Conservation (phyloP, 495 filamentous ascomycete species). For the Neurospora sp. region DNA sequence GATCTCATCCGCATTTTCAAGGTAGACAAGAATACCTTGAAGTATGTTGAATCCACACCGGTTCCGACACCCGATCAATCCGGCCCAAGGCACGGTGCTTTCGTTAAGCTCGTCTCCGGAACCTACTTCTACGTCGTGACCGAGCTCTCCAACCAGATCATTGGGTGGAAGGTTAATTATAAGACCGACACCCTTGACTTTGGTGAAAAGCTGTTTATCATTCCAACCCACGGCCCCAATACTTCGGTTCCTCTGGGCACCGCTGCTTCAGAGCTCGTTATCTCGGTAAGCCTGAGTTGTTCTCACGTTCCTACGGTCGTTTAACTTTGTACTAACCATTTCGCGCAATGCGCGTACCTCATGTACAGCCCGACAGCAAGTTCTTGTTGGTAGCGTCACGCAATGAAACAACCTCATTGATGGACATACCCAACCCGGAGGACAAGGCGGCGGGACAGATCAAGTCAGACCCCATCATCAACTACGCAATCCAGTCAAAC, state of each 20-base stretch:
- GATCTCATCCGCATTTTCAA: slow-evolving; percentile 58
- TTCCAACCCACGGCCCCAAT: slow-evolving; percentile 35
- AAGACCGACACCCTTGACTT: slow-evolving; percentile 34
- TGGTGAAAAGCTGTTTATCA: slow-evolving; percentile 25
- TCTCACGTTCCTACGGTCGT: neutral
- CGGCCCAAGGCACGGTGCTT: slow-evolving; percentile 61
- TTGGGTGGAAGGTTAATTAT: slow-evolving; percentile 50
- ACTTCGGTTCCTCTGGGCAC: neutral
- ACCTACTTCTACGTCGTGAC: slow-evolving; percentile 52
- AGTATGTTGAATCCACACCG: slow-evolving; percentile 23
- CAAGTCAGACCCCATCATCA: slow-evolving; percentile 35
- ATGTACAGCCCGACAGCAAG: slow-evolving; percentile 41
- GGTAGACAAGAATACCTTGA: slow-evolving; percentile 34
- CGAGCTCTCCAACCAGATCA: slow-evolving; percentile 52
- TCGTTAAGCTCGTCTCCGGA: slow-evolving; percentile 36
- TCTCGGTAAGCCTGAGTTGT: slow-evolving; percentile 40
- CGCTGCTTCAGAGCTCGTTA: slow-evolving; percentile 40
- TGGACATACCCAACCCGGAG: slow-evolving; percentile 31
- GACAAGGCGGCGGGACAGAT: slow-evolving; percentile 31
- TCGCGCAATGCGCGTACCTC: neutral
- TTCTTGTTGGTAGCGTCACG: slow-evolving; percentile 59
- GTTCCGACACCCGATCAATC: slow-evolving; percentile 35
- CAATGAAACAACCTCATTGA: slow-evolving; percentile 37
- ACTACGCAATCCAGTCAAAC: slow-evolving; percentile 32
- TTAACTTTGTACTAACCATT: neutral